phyloP scores from a whole-genome alignment of 139 green algal species.

The Ostreobium quekettii region DNA sequence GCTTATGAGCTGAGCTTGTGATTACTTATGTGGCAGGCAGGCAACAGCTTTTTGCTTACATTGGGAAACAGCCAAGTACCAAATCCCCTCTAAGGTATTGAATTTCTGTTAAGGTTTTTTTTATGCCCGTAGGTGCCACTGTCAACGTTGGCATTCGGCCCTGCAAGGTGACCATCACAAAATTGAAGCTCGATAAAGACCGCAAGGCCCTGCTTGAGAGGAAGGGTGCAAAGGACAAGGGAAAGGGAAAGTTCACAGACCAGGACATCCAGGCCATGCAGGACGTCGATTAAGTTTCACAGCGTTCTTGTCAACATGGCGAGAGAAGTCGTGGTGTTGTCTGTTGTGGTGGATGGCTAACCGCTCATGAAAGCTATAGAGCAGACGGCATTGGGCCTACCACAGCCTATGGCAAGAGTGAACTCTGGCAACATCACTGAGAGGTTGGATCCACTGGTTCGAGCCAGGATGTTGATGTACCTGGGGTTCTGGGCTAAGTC shows the following conservation, averaged over 20 bases:
- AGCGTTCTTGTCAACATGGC: no score
- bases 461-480: no score
- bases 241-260: constrained; percentile 88
- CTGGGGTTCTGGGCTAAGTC: no score
- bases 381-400: no score
- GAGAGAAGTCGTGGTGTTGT: no score
- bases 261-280: constrained; percentile 80
- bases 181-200: constrained; percentile 99
- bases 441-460: no score
- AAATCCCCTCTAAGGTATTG: neutral
- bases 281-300: constrained; percentile 80
- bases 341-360: no score
- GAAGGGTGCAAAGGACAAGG: constrained; percentile 77
- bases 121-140: constrained; percentile 64
- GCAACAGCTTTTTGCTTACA: no score
- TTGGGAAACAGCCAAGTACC: no score
- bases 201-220: constrained; percentile 84
- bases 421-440: no score
- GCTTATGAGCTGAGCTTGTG: constrained; percentile 18
- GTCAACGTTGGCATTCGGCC: constrained; percentile 95
- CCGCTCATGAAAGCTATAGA: no score
- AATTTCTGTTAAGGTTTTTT: neutral
- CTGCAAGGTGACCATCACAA: constrained; percentile 97
- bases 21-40: neutral
- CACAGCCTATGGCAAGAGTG: no score